Evolutionary conservation across 345 rosid genomes (phyloP).

Genomic region (Citrus maxima): DNA sequence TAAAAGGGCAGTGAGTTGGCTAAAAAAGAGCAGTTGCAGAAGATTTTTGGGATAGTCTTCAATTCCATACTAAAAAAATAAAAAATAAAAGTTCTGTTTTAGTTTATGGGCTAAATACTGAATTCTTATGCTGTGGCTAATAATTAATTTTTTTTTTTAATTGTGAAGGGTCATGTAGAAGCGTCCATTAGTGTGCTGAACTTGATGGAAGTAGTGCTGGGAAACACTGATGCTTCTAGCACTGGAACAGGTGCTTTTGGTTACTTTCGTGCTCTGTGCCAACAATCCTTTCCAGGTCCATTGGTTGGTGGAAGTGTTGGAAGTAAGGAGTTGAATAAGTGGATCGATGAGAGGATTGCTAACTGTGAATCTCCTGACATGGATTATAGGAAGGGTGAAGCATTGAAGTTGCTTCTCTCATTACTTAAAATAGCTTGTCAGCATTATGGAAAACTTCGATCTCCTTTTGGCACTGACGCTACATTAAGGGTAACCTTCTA

Average conservation of each 20-base stretch:
- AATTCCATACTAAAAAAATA: background rate
- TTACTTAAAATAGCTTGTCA: slow-evolving; percentile 87
- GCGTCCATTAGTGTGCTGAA: slow-evolving; percentile 65
- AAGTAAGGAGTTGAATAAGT: slow-evolving; percentile 83
- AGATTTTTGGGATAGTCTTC: background rate
- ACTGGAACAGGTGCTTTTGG: slow-evolving; percentile 38
- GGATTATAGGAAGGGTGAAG: slow-evolving; percentile 58
- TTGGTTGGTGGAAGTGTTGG: slow-evolving; percentile 93
- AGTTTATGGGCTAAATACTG: background rate
- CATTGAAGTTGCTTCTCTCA: slow-evolving; percentile 71
- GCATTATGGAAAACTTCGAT: slow-evolving; percentile 94
- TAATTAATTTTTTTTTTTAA: slow-evolving; percentile 15
- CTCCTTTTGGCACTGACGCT: slow-evolving; percentile 80
- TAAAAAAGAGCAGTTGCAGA: background rate
- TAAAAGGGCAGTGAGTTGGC: background rate
- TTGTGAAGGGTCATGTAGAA: slow-evolving; percentile 53
- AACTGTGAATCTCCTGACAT: slow-evolving; percentile 54
- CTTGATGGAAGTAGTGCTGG: slow-evolving; percentile 66
- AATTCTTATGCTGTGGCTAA: slow-evolving; percentile 18
- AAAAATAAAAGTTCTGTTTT: background rate
- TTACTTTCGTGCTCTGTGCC: slow-evolving; percentile 70
- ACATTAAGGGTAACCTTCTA: slow-evolving; percentile 49
- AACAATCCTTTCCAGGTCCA: slow-evolving; percentile 87
- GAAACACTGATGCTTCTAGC: slow-evolving; percentile 34
- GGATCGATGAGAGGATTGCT: slow-evolving; percentile 87